Percentiles rank a stretch among this genome's conserved stretches.
Evolutionary conservation across 257 asterid genomes (phyloP).

Genomic region (Scutellaria baicalensis): DNA sequence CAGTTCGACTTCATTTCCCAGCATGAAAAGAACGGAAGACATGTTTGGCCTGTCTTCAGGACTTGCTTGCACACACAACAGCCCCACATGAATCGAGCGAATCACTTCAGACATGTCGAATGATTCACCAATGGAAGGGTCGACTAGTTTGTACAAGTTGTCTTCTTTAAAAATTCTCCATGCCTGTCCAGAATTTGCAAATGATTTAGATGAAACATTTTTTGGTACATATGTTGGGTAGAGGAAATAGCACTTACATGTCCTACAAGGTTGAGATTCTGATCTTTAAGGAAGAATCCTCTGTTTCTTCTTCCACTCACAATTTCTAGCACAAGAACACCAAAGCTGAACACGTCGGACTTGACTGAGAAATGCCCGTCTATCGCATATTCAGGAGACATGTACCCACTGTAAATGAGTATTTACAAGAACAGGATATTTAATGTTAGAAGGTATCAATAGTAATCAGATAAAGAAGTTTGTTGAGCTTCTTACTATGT

Average conservation of each 20-base stretch:
- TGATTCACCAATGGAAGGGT: background rate
- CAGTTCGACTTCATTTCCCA: conserved; percentile 7
- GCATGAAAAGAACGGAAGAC: conserved; percentile 13
- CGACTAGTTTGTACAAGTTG: background rate
- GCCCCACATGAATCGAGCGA: background rate
- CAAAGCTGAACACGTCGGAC: conserved; percentile 2
- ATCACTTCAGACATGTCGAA: background rate
- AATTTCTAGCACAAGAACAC: background rate
- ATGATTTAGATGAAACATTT: background rate
- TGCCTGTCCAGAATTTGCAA: conserved; percentile 1
- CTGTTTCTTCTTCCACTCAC: conserved; percentile 5
- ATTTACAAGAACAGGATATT: too few relatives aligned
- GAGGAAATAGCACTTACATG: background rate
- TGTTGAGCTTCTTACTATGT: background rate
- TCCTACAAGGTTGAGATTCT: background rate
- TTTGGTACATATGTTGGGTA: background rate
- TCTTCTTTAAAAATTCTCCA: conserved; percentile 12
- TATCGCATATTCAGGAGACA: conserved; percentile 4
- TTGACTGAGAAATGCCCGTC: background rate
- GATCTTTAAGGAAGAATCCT: background rate
- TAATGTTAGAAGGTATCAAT: background rate
- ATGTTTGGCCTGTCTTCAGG: conserved; percentile 2
- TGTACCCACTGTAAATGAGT: background rate
- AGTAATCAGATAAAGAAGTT: background rate
- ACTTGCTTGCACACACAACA: background rate